Percentiles rank a stretch among this genome's conserved stretches.
phyloP scores from a whole-genome alignment of 1,284 basidiomycete genomes.

The Phellopilus nigrolimitatus region DNA sequence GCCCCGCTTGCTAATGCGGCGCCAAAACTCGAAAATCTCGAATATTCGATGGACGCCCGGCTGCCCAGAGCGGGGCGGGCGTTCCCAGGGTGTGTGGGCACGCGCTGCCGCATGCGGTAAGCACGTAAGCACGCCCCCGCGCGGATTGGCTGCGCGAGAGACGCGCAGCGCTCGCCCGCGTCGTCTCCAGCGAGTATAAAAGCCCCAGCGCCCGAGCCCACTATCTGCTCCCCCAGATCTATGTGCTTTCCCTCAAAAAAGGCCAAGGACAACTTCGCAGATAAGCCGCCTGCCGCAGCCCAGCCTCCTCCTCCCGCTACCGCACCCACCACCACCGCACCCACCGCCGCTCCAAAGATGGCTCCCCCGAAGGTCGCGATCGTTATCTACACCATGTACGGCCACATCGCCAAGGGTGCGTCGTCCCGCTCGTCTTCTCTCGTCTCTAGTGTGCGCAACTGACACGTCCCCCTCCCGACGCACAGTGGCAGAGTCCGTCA shows the following conservation, averaged over 20 bases:
- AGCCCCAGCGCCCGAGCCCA: too few relatives aligned
- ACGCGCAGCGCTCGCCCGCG: too few relatives aligned
- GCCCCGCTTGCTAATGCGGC: too few relatives aligned
- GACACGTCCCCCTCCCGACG: conserved; percentile 17
- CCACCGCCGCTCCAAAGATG: conserved; percentile 21
- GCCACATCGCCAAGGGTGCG: conserved; percentile 70
- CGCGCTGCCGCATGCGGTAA: too few relatives aligned
- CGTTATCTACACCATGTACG: conserved; percentile 79
- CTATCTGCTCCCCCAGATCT: too few relatives aligned
- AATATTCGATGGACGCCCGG: too few relatives aligned
- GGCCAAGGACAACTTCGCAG: conserved; percentile 11
- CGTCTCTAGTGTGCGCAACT: conserved; percentile 5
- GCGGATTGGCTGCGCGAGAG: too few relatives aligned
- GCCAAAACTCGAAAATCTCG: too few relatives aligned
- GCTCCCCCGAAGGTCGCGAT: conserved; percentile 70
- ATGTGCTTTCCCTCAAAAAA: conserved; percentile 18
- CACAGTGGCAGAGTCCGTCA: conserved; percentile 75
- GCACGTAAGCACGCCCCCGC: too few relatives aligned
- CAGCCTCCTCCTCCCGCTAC: conserved; percentile 5
- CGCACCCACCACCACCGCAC: conserved; percentile 22
- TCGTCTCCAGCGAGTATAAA: too few relatives aligned
- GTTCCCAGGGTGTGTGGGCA: too few relatives aligned
- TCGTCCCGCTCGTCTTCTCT: conserved; percentile 20
- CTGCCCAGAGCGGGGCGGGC: too few relatives aligned
- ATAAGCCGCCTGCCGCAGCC: conserved; percentile 21